Base-by-base conservation (phyloP, 352 stramenopile species). In the Phytophthora cajani region DNA sequence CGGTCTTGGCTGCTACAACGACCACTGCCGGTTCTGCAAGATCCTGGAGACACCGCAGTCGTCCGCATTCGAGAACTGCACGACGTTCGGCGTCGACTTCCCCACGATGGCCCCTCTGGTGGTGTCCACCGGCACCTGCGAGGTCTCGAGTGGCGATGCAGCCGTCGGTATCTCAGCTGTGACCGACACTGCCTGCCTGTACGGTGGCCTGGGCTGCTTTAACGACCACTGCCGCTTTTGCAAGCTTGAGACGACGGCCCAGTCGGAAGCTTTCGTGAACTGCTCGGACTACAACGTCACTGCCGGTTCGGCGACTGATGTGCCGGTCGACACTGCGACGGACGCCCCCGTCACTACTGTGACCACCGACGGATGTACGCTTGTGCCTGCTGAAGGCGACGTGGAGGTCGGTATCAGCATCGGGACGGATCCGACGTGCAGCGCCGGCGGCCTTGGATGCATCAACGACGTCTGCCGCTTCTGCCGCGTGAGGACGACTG, bases 151-250 rank as follows among this genome's bases (percentile, higher is more conserved):
- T 3, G 75, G 71, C 11, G 78, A 85, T 46, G 25, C 66, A 5
- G 64, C 62, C 3, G 72, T 67, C 19, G 78, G 78, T 0, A 80
- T 85, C 30, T 51, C 40, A 2, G 69, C 81, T n/a, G 19, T 77
- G 21, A 69, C 70, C 1, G 78, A 85, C n/a, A 16, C 47, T 9
- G 55, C 63, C 17, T 84, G 76, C 21, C 51, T 32, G 6, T 62
- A 16, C 11, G 78, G 75, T 9, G 78, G 78, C 2, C 5, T 80
- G 21, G 78, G 78, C 49, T 85, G 78, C 55, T 70, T 83, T 5
- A 69, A 69, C n/a, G 56, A 64, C 27, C 64, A 76, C 25, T 85
- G 78, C 63, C 73, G 76, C 38, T 84, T 75, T 67, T 85, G 78
- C 69, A 81, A 83, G 72, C 69, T 27, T 55, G 16, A 56, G 1